Conservation (phyloP, 768 basidiomycete genomes). For the Stropharia rugosoannulata region DNA sequence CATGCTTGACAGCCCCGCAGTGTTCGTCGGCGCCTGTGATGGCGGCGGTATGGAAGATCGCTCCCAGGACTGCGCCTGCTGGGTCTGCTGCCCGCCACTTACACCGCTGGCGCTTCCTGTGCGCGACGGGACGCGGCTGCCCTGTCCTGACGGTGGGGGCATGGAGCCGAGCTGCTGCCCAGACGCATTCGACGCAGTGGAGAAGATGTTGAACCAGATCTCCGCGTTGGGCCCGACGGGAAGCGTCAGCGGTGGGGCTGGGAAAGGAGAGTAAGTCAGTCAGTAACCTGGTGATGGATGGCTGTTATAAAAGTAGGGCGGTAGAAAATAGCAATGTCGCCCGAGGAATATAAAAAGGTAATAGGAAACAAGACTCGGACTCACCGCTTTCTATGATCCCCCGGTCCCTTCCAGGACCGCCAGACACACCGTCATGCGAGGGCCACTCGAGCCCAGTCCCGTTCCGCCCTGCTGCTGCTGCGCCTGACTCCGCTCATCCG, state of each 20-base stretch:
- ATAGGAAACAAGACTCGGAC: too few relatives aligned
- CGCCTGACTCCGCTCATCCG: slow-evolving; percentile 22
- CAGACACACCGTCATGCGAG: slow-evolving; percentile 9
- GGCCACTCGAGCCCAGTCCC: slow-evolving; percentile 17
- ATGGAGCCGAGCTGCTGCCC: neutral
- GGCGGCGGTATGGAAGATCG: neutral
- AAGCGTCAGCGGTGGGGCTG: neutral
- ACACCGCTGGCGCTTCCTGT: neutral
- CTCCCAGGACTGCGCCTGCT: neutral
- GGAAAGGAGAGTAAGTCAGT: too few relatives aligned
- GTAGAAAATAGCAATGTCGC: neutral
- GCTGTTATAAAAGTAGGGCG: neutral
- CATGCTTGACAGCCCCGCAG: neutral
- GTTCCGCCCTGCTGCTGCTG: neutral
- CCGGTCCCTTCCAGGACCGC: neutral
- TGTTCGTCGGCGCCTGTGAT: neutral
- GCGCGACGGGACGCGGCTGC: neutral
- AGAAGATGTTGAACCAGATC: slow-evolving; percentile 18
- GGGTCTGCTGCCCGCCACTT: neutral
- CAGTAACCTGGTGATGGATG: neutral
- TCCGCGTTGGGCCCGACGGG: neutral
- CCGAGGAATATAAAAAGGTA: neutral
- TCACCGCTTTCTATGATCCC: neutral
- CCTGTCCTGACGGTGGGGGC: neutral
- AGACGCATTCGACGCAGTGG: neutral